Base-by-base conservation (phyloP, 139 green algal species). In the Micractinium conductrix region DNA sequence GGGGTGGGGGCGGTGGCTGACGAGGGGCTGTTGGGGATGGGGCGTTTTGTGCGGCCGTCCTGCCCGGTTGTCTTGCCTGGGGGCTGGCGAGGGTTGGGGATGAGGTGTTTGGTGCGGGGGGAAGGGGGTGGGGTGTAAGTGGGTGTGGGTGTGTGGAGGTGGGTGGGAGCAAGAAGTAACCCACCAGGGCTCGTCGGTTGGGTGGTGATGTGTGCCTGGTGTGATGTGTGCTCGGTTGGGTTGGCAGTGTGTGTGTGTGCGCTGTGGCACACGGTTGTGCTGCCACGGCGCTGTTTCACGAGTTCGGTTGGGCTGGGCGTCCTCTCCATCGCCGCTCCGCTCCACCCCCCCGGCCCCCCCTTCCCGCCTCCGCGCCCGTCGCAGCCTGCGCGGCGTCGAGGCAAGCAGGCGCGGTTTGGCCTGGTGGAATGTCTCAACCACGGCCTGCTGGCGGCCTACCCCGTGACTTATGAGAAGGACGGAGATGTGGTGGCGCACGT, bases 351-450 rank as follows among this genome's bases (percentile, higher is more conserved):
- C 40, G 22, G 83, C 78, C 44, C 45, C 42, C 45, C 45, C 53
- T 78, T n/a, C n/a, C n/a, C n/a, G n/a, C n/a, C n/a, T n/a, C n/a
- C n/a, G n/a, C n/a, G n/a, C n/a, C n/a, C n/a, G n/a, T n/a, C n/a
- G 71, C 28, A 78, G 74, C 17, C 75, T 81, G 75, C 75, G 75
- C 75, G 75, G 75, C 75, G 55, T 81, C 28, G 75, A 86, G 71
- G 50, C 72, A 80, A 82, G 58, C 79, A 82, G 79, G 84, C 69
- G 81, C 90, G 91, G 58, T 86, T 98, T 82, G 96, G 96, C 7
- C 87, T 99, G 55, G 88, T 95, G 83, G 97, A 99, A 90, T 99
- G 95, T 90, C 74, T 98, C 40, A 96, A 93, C 79, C 96, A 99
- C 89, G 94, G 95, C 43, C 93, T 99, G 74, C 87, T 99, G 85